Evolutionary conservation across 2,329 filamentous ascomycete genomes (phyloP).

Genomic region (Fusarium pininemorale): DNA sequence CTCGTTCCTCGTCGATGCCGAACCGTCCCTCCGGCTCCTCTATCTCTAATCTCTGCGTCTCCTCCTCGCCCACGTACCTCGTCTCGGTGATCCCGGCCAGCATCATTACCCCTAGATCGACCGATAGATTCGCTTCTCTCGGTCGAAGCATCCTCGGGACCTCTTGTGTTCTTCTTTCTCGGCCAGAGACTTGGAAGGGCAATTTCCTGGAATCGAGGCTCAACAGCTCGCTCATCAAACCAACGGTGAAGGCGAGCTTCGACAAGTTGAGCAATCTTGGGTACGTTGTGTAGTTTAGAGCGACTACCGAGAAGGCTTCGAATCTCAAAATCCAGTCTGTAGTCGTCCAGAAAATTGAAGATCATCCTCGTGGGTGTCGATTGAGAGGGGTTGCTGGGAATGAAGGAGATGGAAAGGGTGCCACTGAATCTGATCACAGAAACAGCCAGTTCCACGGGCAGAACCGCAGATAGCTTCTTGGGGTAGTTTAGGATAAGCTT

Average conservation of each 20-base stretch:
- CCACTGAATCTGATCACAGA: slow-evolving; percentile 94
- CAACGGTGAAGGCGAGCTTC: slow-evolving; percentile 83
- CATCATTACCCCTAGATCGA: slow-evolving; percentile 63
- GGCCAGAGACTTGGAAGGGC: slow-evolving; percentile 85
- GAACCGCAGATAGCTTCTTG: slow-evolving; percentile 84
- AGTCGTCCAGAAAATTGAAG: slow-evolving; percentile 93
- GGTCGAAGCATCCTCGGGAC: slow-evolving; percentile 68
- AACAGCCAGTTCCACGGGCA: slow-evolving; percentile 91
- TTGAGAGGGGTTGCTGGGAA: slow-evolving; percentile 76
- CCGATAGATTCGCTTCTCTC: slow-evolving; percentile 59
- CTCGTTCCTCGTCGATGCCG: slow-evolving; percentile 51
- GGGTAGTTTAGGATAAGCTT: slow-evolving; percentile 95
- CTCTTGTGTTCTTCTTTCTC: slow-evolving; percentile 82
- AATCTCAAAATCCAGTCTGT: slow-evolving; percentile 83
- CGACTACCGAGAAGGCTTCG: slow-evolving; percentile 81
- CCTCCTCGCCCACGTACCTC: slow-evolving; percentile 59
- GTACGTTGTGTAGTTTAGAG: slow-evolving; percentile 84
- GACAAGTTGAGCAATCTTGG: slow-evolving; percentile 86
- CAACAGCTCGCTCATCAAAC: slow-evolving; percentile 88
- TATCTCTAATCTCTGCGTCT: slow-evolving; percentile 53
- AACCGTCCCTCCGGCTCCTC: slow-evolving; percentile 49
- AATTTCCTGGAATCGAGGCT: slow-evolving; percentile 88
- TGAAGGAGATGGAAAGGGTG: slow-evolving; percentile 91
- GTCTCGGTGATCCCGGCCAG: slow-evolving; percentile 59
- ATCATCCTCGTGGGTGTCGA: slow-evolving; percentile 80